These are phyloP conservation scores for Podospora anserina DNA, from an alignment of 495 filamentous ascomycete genomes.

Conservation along the genomic window DNA sequence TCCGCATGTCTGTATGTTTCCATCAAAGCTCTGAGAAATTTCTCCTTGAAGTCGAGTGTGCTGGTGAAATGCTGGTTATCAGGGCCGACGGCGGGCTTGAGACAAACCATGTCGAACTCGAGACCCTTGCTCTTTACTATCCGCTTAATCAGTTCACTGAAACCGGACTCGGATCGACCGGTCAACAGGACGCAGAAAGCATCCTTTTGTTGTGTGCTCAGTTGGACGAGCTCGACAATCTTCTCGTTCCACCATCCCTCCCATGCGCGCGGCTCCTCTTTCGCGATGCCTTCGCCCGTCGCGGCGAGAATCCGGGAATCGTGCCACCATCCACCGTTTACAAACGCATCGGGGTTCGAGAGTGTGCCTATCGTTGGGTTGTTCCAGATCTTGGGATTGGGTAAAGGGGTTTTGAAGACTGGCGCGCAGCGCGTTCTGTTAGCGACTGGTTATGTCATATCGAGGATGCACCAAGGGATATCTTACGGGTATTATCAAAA, in stretches of 20 bases:
- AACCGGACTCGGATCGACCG: slow-evolving; percentile 74
- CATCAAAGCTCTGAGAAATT: slow-evolving; percentile 72
- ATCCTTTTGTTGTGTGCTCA: slow-evolving; percentile 85
- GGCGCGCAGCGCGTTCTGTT: slow-evolving; percentile 3
- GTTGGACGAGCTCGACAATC: slow-evolving; percentile 74
- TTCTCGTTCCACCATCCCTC: slow-evolving; percentile 96
- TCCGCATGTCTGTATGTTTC: slow-evolving; percentile 78
- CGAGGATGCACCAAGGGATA: slow-evolving; percentile 30
- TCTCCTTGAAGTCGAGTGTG: slow-evolving; percentile 87
- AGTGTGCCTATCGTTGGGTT: slow-evolving; percentile 69
- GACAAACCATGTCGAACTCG: slow-evolving; percentile 80
- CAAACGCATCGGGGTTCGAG: slow-evolving; percentile 68
- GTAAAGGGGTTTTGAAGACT: slow-evolving; percentile 90
- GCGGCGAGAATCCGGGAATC: slow-evolving; percentile 79
- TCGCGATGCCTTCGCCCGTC: slow-evolving; percentile 78
- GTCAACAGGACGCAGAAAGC: slow-evolving; percentile 84
- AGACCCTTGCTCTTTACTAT: slow-evolving; percentile 76
- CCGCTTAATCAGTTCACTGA: slow-evolving; percentile 74
- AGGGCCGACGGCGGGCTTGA: slow-evolving; percentile 84
- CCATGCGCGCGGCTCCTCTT: slow-evolving; percentile 83
- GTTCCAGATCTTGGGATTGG: slow-evolving; percentile 87
- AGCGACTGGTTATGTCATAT: neutral
- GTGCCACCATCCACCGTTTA: slow-evolving; percentile 97
- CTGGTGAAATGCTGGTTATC: slow-evolving; percentile 67
- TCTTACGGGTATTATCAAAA: slow-evolving; percentile 89